Percentiles rank a stretch among this genome's conserved stretches.
Evolutionary conservation across 495 filamentous ascomycete species (phyloP).

Genomic region (Sporormia fimetaria): DNA sequence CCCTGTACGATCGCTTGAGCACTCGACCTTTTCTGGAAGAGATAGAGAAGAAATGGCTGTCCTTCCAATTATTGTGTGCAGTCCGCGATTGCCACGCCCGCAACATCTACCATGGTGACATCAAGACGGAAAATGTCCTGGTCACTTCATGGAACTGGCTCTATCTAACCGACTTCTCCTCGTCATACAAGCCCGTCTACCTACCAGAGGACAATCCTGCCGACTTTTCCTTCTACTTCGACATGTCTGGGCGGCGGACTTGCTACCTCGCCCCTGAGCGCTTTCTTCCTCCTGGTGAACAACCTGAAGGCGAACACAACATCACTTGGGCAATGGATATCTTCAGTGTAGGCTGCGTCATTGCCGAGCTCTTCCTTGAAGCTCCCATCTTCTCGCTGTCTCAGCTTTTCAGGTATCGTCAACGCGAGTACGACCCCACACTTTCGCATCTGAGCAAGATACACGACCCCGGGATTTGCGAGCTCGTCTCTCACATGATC

Average conservation of each 20-base stretch:
- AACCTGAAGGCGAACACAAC: constrained; percentile 44
- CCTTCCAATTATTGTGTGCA: constrained; percentile 89
- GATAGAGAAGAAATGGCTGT: constrained; percentile 97
- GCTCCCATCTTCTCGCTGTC: constrained; percentile 83
- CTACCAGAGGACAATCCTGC: constrained; percentile 95
- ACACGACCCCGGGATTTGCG: constrained; percentile 72
- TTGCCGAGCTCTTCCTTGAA: constrained; percentile 95
- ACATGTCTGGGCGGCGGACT: constrained; percentile 81
- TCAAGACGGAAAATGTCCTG: constrained; percentile 93
- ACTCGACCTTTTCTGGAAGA: constrained; percentile 95
- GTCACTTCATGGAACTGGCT: constrained; percentile 99
- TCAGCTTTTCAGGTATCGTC: constrained; percentile 88
- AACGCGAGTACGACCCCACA: constrained; percentile 81
- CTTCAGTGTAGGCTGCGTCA: constrained; percentile 94
- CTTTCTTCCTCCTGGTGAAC: constrained; percentile 59
- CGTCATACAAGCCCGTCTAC: constrained; percentile 88
- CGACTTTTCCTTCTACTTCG: constrained; percentile 96
- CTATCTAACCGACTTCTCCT: constrained; percentile 91
- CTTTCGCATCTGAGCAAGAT: constrained; percentile 73
- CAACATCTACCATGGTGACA: constrained; percentile 93
- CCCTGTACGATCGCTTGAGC: constrained; percentile 91
- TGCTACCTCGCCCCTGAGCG: constrained; percentile 95
- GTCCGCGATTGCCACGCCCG: constrained; percentile 83
- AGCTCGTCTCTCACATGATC: constrained; percentile 90
- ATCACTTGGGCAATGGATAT: constrained; percentile 97